Conservation (phyloP, 208 protist species). For the Endotrypanum monterogeii region DNA sequence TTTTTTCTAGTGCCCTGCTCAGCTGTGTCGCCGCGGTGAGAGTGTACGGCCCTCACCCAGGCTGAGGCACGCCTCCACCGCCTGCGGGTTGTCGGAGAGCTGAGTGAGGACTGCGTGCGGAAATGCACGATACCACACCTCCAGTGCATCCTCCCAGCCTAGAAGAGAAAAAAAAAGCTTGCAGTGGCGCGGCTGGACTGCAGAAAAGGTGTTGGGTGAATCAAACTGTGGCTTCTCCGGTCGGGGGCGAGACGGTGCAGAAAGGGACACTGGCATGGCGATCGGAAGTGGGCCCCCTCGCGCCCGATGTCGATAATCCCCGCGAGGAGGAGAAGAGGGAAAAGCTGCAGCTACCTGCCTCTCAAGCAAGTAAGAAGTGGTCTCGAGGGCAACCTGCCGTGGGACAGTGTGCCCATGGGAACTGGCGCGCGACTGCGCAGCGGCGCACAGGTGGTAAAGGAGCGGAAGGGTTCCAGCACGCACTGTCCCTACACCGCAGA, state of each 20-base stretch:
- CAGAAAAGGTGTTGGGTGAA: not conserved
- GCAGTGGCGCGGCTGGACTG: slow-evolving; percentile 33
- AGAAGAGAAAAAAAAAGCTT: slow-evolving; percentile 42
- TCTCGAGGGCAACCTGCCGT: slow-evolving; percentile 20
- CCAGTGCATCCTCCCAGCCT: slow-evolving; percentile 49
- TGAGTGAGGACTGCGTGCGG: slow-evolving; percentile 34
- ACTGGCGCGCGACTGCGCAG: slow-evolving; percentile 12
- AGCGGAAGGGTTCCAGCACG: slow-evolving; percentile 34
- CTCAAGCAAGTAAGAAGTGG: slow-evolving; percentile 34
- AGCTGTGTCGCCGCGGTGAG: not conserved
- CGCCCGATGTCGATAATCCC: not conserved
- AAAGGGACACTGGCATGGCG: not conserved
- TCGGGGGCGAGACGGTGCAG: not conserved
- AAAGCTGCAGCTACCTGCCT: not conserved
- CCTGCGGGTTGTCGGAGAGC: slow-evolving; percentile 35
- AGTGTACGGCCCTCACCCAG: slow-evolving; percentile 9
- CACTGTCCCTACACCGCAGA: slow-evolving; percentile 29
- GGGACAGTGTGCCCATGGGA: slow-evolving; percentile 1
- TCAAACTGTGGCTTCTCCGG: not conserved
- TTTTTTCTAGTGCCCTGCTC: not conserved
- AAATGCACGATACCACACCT: slow-evolving; percentile 44
- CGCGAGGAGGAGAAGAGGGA: no score
- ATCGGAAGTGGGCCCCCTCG: not conserved
- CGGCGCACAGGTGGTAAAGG: slow-evolving; percentile 48
- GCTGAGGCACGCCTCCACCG: slow-evolving; percentile 30